Evolutionary conservation across 1,139 yeast species (phyloP), one percentile per base, ranked within the genome.

Genomic region (Meyerozyma sp.): DNA sequence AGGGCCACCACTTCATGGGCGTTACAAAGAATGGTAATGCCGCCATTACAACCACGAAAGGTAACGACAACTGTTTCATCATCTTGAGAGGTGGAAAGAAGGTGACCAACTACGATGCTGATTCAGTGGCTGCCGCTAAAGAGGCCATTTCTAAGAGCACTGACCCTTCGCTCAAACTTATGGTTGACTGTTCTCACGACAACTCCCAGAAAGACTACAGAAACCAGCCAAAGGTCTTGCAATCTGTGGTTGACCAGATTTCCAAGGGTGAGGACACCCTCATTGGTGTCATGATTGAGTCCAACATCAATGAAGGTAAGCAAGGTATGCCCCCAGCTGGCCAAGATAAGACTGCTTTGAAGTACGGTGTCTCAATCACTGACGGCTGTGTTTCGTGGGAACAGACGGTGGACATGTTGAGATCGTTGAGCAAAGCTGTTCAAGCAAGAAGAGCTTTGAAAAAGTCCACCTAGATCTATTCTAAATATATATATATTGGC

Each of bases 151-250:
- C 60, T 18, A 65, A 65, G 46, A 60, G 68, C 36, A 78, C 79
- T 57, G 74, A 75, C 44, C 74, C 69, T 36, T 58, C 59, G 29
- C 66, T 67, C 48, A 67, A 68, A 50, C 61, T 90, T 56, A 91
- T 93, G 98, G 84, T 93, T 53, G 98, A 93, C 70, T 93, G 96
- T 69, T 90, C 97, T 42, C 98, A 93, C 68, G 98, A 96, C 58
- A 93, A 93, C 76, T 90, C 98, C 35, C 81, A 76, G 66, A 93
- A 93, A 73, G 95, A 93, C 68, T 90, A 80, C 84, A 79, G 84
- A 66, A 91, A 91, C 71, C 98, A 93, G 71, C 96, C 98, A 45
- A 82, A 78, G 66, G 98, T 91, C 18, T 82, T 86, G 56, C 73
- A 75, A 41, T 77, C 74, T 46, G 96, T 93, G 43, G 87, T 90